Conservation (phyloP, 352 stramenopile genomes). For the Phytopythium montanum region DNA sequence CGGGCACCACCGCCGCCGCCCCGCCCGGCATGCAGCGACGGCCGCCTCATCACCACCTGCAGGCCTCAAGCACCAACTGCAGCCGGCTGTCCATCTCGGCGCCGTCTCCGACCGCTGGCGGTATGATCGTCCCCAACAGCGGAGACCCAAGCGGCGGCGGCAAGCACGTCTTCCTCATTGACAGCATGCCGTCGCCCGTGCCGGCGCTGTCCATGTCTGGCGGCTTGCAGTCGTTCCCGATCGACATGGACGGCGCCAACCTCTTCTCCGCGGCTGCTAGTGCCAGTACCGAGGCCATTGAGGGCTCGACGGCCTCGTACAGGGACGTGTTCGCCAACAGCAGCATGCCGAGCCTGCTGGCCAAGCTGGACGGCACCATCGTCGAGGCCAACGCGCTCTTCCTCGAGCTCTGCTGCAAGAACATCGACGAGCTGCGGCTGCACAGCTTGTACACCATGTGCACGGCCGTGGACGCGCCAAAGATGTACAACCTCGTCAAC, state of each 20-base stretch:
- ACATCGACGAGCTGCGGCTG: conserved; percentile 70
- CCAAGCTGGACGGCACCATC: conserved; percentile 76
- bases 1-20: not conserved
- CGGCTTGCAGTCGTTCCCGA: conserved; percentile 50
- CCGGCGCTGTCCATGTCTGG: conserved; percentile 62
- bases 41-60: conserved; percentile 23
- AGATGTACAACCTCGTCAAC: conserved; percentile 80
- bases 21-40: conserved; percentile 19
- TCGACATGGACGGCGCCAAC: conserved; percentile 54
- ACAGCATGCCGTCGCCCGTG: conserved; percentile 72
- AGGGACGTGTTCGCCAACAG: conserved; percentile 69
- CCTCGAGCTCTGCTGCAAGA: conserved; percentile 75
- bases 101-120: conserved; percentile 21
- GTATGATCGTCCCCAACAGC: conserved; percentile 5
- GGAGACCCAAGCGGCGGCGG: conserved; percentile 18
- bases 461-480: conserved; percentile 63
- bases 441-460: conserved; percentile 83
- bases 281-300: conserved; percentile 29
- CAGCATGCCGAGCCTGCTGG: conserved; percentile 74
- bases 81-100: conserved; percentile 48
- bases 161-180: conserved; percentile 69
- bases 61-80: conserved; percentile 21
- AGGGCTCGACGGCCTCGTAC: conserved; percentile 69
- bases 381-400: conserved; percentile 77
- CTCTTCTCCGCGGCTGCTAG: conserved; percentile 16